A percentile compares a stretch with the other conserved stretches of the same genome.
These are phyloP conservation scores for Paraconiothyrium sp. DNA, from an alignment of 2,329 filamentous ascomycete genomes.

Conservation along the genomic window DNA sequence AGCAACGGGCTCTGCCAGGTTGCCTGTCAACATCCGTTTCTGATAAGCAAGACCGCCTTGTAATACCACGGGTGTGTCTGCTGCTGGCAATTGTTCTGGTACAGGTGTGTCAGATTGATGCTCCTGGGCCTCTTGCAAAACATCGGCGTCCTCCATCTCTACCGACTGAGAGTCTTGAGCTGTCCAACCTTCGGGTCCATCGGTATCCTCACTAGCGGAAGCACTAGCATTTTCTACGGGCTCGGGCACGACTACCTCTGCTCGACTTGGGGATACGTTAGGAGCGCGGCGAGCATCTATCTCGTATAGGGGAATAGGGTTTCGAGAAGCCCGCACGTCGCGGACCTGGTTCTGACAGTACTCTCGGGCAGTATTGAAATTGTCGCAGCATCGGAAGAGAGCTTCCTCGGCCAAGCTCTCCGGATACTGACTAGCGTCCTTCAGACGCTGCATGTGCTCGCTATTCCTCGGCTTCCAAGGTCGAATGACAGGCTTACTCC, in stretches of 20 bases:
- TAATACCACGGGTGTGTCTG: conserved; percentile 22
- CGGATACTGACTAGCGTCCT: conserved; percentile 60
- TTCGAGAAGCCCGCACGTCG: conserved; percentile 67
- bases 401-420: conserved; percentile 78
- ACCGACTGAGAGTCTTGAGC: conserved; percentile 46
- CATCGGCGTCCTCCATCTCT: conserved; percentile 50
- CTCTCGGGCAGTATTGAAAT: conserved; percentile 67
- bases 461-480: conserved; percentile 61
- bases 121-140: conserved; percentile 23
- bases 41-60: conserved; percentile 46
- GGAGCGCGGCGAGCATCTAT: conserved; percentile 40
- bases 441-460: conserved; percentile 56
- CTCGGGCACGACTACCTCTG: conserved; percentile 46
- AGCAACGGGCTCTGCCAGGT: conserved; percentile 60
- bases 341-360: conserved; percentile 76
- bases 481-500: conserved; percentile 58
- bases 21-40: conserved; percentile 43
- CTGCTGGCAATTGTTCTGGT: conserved; percentile 26
- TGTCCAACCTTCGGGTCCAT: conserved; percentile 38
- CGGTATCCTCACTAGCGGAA: conserved; percentile 37
- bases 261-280: conserved; percentile 42
- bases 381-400: conserved; percentile 81
- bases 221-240: conserved; percentile 38
- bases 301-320: conserved; percentile 69
- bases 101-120: conserved; percentile 28